These are phyloP conservation scores for Trifolium dubium DNA, from an alignment of 306 rosid genomes.

Conservation along the genomic window DNA sequence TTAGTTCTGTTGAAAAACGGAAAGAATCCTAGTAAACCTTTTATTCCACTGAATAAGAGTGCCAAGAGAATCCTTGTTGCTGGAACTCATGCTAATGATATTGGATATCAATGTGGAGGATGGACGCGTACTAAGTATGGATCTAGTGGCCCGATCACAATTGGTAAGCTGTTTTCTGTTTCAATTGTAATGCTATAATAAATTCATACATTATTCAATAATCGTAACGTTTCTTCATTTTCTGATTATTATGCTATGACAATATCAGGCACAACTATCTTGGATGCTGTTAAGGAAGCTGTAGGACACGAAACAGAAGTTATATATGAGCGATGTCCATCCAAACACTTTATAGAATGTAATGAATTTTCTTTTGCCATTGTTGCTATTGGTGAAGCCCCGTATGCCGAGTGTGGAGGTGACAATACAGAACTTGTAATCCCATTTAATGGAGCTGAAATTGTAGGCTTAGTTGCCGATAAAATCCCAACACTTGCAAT, in stretches of 20 bases:
- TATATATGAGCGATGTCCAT: constrained; percentile 56
- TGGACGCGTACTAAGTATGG: constrained; percentile 70
- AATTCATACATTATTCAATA: neutral
- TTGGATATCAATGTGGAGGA: constrained; percentile 89
- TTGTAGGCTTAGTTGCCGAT: constrained; percentile 58
- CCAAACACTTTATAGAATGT: constrained; percentile 50
- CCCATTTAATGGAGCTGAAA: constrained; percentile 59
- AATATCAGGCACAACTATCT: constrained; percentile 71
- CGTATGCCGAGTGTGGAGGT: constrained; percentile 74
- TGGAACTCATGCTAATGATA: constrained; percentile 82
- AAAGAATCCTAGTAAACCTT: constrained; percentile 57
- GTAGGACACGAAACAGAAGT: constrained; percentile 62
- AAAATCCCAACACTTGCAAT: constrained; percentile 76
- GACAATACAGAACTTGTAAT: constrained; percentile 64
- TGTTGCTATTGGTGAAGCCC: constrained; percentile 73
- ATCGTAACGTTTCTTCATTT: neutral
- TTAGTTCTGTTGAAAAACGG: constrained; percentile 88
- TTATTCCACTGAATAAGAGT: constrained; percentile 64
- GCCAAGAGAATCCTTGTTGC: constrained; percentile 72
- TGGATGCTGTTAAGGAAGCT: constrained; percentile 72
- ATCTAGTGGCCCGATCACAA: constrained; percentile 62
- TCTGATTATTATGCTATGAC: neutral
- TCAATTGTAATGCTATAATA: neutral
- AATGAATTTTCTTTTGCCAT: constrained; percentile 67
- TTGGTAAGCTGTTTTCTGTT: constrained; percentile 48